A percentile compares a stretch with the other conserved stretches of the same genome.
phyloP scores from a whole-genome alignment of 441 rosid genomes.

The Brassica hybrid region DNA sequence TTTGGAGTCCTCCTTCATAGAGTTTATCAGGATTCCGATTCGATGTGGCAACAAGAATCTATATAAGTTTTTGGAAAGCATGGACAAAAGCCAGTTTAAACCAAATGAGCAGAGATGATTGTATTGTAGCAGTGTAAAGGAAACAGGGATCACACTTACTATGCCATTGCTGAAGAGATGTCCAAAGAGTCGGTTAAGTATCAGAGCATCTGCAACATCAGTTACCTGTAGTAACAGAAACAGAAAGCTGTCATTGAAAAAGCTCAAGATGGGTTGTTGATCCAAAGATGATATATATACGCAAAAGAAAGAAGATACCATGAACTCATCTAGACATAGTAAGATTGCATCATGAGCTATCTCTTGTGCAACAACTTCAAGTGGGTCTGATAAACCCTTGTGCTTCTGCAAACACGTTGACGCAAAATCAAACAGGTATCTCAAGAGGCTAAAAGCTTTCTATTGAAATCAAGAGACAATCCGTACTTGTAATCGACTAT shows the following conservation, averaged over 20 bases:
- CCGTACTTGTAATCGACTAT: constrained; percentile 90
- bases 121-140: neutral
- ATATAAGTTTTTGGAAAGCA: constrained; percentile 45
- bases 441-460: constrained; percentile 16
- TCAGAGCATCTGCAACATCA: constrained; percentile 79
- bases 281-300: neutral
- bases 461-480: neutral
- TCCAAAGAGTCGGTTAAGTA: constrained; percentile 80
- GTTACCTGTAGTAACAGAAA: constrained; percentile 37
- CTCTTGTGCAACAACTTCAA: constrained; percentile 98
- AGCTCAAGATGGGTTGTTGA: constrained; percentile 1
- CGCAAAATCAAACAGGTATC: constrained; percentile 8
- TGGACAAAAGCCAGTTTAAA: constrained; percentile 18
- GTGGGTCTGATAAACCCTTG: constrained; percentile 94
- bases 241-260: neutral
- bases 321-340: constrained; percentile 93
- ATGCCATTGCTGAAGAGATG: constrained; percentile 86
- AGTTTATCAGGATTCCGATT: constrained; percentile 67
- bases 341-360: constrained; percentile 91
- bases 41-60: constrained; percentile 95
- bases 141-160: constrained; percentile 57
- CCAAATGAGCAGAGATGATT: constrained; percentile 16
- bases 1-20: constrained; percentile 76
- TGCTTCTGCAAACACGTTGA: constrained; percentile 69
- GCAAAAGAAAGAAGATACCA: constrained; percentile 54